These are phyloP conservation scores for Pilaira anomala DNA, from an alignment of 192 early-diverging fungal species.

Conservation along the genomic window DNA sequence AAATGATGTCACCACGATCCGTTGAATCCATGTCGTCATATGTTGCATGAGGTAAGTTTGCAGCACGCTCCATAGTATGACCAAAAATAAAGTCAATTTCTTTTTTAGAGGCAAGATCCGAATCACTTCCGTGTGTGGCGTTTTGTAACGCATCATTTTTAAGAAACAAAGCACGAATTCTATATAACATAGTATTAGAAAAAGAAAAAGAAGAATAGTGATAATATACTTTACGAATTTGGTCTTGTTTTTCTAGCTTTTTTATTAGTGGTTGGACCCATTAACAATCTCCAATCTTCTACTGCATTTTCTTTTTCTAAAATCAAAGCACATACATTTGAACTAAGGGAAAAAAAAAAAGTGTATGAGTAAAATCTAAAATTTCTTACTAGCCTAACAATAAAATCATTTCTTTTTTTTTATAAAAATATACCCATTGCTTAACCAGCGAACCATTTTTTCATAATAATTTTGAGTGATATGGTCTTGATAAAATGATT, in stretches of 20 bases:
- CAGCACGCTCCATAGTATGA: not conserved
- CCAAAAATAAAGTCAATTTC: slow-evolving; percentile 49
- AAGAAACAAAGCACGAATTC: slow-evolving; percentile 52
- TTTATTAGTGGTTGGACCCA: slow-evolving; percentile 50
- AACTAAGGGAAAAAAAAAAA: not conserved
- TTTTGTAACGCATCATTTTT: slow-evolving; percentile 47
- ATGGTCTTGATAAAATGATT: too few relatives aligned
- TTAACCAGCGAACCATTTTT: too few relatives aligned
- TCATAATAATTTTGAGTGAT: too few relatives aligned
- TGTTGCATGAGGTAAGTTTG: too few relatives aligned
- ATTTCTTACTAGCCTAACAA: too few relatives aligned
- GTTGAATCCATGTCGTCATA: too few relatives aligned
- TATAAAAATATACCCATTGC: too few relatives aligned
- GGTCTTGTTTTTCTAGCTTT: slow-evolving; percentile 37
- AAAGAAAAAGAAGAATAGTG: too few relatives aligned
- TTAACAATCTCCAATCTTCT: slow-evolving; percentile 45
- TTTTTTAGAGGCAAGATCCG: slow-evolving; percentile 38
- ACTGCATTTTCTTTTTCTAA: slow-evolving; percentile 51
- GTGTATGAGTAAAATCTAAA: too few relatives aligned
- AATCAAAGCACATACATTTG: slow-evolving; percentile 50
- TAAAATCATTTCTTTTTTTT: too few relatives aligned
- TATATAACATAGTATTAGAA: not conserved
- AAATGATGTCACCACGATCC: too few relatives aligned
- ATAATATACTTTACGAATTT: slow-evolving; percentile 21
- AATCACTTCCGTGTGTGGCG: slow-evolving; percentile 52